Conservation (phyloP, 2,329 filamentous ascomycete species). For the Diaporthe ampelina region DNA sequence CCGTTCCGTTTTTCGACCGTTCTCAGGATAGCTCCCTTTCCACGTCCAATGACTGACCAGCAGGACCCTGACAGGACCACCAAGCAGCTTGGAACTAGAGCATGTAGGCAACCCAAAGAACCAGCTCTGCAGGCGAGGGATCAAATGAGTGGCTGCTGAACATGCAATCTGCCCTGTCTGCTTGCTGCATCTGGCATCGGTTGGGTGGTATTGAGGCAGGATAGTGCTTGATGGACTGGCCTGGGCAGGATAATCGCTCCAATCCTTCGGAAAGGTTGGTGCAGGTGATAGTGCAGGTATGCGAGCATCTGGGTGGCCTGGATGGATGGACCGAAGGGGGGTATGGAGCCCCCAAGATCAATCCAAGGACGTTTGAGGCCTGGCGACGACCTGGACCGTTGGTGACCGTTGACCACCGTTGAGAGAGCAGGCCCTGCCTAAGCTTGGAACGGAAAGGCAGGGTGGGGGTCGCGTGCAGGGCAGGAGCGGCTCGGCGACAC, state of each 20-base stretch:
- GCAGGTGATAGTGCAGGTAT: constrained; percentile 13
- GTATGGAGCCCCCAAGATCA: neutral
- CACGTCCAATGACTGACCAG: neutral
- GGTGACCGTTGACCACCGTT: constrained; percentile 1
- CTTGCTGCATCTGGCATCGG: constrained; percentile 13
- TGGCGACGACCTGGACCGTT: neutral
- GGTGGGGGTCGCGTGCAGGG: constrained; percentile 2
- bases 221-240: neutral
- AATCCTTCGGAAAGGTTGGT: constrained; percentile 12
- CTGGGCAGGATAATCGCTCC: neutral
- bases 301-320: neutral
- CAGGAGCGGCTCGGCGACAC: neutral
- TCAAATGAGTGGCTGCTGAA: constrained; percentile 17
- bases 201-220: constrained; percentile 14
- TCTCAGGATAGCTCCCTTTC: constrained; percentile 2
- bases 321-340: no score
- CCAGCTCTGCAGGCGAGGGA: neutral
- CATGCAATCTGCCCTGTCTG: constrained; percentile 2
- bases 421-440: neutral
- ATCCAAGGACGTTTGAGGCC: neutral
- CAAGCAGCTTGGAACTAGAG: constrained; percentile 8
- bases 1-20: constrained; percentile 18
- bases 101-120: constrained; percentile 8
- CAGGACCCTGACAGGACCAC: neutral
- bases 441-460: constrained; percentile 4